phyloP scores from a whole-genome alignment of 495 filamentous ascomycete genomes.

The Lasiosphaeris hirsuta region DNA sequence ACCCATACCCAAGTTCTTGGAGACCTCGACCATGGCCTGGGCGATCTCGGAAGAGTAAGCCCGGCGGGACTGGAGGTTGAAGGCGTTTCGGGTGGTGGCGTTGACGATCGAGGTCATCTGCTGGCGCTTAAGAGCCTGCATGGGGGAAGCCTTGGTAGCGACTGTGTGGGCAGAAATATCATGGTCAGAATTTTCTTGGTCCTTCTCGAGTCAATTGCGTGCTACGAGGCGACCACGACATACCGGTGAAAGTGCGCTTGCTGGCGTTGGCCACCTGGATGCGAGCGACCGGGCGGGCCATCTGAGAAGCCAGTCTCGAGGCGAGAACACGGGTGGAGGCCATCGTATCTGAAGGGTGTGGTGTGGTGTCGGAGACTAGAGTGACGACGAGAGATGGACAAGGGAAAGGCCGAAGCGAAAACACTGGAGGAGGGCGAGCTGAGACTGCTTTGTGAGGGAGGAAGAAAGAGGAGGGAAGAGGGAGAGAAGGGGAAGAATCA shows the following conservation, averaged over 20 bases:
- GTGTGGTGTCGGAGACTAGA: conserved; percentile 39
- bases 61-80: conserved; percentile 60
- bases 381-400: conserved; percentile 31
- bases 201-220: conserved; percentile 2
- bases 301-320: conserved; percentile 63
- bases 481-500: conserved; percentile 31
- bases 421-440: conserved; percentile 30
- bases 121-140: conserved; percentile 67
- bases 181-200: conserved; percentile 1
- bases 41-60: conserved; percentile 80
- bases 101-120: conserved; percentile 62
- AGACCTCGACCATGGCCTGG: conserved; percentile 80
- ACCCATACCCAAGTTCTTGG: conserved; percentile 84
- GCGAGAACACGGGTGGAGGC: conserved; percentile 69
- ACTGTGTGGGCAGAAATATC: conserved; percentile 23
- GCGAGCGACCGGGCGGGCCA: conserved; percentile 68
- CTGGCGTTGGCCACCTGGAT: conserved; percentile 56
- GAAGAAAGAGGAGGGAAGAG: conserved; percentile 38
- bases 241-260: conserved; percentile 67
- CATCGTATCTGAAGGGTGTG: conserved; percentile 62
- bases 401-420: conserved; percentile 32
- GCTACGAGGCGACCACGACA: conserved; percentile 23
- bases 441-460: conserved; percentile 40
- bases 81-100: conserved; percentile 61
- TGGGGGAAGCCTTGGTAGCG: conserved; percentile 43